Conservation (phyloP, 768 basidiomycete genomes). For the Butyriboletus loyo region DNA sequence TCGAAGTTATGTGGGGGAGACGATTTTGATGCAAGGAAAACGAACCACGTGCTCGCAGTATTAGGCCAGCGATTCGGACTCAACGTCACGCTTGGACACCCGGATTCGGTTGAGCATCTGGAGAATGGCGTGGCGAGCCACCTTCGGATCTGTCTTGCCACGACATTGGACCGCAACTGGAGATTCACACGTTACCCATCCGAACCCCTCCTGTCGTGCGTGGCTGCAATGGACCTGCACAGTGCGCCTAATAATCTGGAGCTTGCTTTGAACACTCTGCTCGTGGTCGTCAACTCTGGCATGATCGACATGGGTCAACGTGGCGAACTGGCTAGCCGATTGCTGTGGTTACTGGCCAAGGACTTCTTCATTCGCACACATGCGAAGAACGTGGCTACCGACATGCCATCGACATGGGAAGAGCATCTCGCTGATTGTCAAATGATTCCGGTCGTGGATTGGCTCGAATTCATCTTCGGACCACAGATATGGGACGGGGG, state of each 20-base stretch:
- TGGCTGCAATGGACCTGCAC: slow-evolving; percentile 8
- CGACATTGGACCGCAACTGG: slow-evolving; percentile 7
- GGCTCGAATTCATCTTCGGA: neutral
- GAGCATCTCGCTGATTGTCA: slow-evolving; percentile 10
- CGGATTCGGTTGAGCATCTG: neutral
- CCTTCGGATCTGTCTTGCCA: slow-evolving; percentile 8
- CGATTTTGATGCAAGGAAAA: neutral
- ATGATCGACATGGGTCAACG: neutral
- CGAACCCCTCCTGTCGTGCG: slow-evolving; percentile 18
- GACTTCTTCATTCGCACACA: neutral
- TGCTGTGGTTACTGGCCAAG: slow-evolving; percentile 9
- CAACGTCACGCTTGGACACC: slow-evolving; percentile 2
- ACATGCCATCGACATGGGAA: slow-evolving; percentile 4
- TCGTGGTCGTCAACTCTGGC: neutral
- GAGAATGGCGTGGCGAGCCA: slow-evolving; percentile 11
- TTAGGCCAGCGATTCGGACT: slow-evolving; percentile 2
- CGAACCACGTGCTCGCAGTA: neutral
- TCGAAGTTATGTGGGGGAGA: neutral
- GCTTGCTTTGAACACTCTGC: neutral
- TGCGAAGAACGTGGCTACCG: neutral
- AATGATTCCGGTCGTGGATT: slow-evolving; percentile 6
- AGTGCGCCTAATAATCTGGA: neutral
- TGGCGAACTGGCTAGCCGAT: neutral
- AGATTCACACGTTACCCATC: slow-evolving; percentile 16
- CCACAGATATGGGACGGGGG: no score